phyloP scores from a whole-genome alignment of 306 rosid species.

The Glycine soja region DNA sequence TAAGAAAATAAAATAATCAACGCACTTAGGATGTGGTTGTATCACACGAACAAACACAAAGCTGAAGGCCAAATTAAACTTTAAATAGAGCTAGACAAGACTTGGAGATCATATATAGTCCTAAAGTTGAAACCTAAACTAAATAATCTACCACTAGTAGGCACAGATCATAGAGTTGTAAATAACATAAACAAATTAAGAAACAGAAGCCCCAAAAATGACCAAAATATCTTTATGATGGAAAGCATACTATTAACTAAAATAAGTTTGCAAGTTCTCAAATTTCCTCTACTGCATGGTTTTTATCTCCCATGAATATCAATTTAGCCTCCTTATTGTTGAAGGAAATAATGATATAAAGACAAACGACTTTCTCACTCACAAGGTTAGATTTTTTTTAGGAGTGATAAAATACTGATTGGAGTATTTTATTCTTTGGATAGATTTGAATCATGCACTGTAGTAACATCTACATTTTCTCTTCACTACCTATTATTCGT shows the following conservation, averaged over 20 bases:
- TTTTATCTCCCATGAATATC: background rate
- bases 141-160: background rate
- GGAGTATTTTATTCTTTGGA: no score
- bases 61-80: constrained; percentile 1
- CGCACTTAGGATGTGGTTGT: background rate
- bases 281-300: background rate
- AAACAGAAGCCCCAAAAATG: constrained; percentile 18
- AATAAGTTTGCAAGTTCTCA: background rate
- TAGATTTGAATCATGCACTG: background rate
- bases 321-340: constrained; percentile 3
- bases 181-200: background rate
- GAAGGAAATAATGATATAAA: no score
- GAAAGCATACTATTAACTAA: background rate
- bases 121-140: background rate
- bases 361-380: no score
- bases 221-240: background rate
- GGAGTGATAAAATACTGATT: background rate
- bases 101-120: background rate
- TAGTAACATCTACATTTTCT: constrained; percentile 9
- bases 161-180: background rate
- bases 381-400: background rate
- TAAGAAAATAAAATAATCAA: background rate
- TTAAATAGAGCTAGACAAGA: background rate
- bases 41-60: constrained; percentile 28
- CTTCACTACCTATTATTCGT: background rate